These are phyloP conservation scores for Aegilops sharonensis DNA, from an alignment of 176 grass and related monocot genomes.

Conservation along the genomic window DNA sequence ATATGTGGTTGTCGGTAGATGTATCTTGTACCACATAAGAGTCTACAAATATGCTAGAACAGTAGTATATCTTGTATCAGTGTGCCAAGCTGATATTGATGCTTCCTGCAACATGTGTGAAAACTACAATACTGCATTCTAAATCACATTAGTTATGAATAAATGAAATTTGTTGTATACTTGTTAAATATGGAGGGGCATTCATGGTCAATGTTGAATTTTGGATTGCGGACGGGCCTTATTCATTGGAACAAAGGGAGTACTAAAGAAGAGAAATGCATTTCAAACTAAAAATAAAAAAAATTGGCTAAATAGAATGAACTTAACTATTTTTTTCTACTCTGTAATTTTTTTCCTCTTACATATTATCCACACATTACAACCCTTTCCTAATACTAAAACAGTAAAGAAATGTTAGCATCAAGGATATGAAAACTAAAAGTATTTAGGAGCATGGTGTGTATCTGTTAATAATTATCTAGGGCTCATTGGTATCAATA, in stretches of 20 bases:
- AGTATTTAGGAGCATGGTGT: too few species aligned
- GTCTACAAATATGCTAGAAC: not conserved
- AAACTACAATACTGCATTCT: not conserved
- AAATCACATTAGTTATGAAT: not conserved
- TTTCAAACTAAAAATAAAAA: not conserved
- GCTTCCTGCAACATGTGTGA: not conserved
- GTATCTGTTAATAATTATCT: too few species aligned
- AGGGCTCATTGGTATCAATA: too few species aligned
- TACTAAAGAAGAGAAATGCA: not conserved
- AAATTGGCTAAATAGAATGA: not conserved
- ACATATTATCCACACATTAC: not conserved
- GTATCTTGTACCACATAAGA: not conserved
- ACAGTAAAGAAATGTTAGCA: not conserved
- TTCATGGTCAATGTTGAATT: not conserved
- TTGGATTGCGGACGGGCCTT: too few species aligned
- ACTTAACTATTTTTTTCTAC: not conserved
- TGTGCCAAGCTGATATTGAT: not conserved
- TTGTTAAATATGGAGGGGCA: not conserved
- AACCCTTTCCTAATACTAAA: not conserved
- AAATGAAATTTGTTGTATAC: not conserved
- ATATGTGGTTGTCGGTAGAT: not conserved
- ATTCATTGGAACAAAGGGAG: not conserved
- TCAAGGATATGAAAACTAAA: not conserved
- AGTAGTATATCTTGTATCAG: not conserved
- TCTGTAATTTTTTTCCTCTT: not conserved